These are phyloP conservation scores for Populus hybrid DNA, from an alignment of 441 rosid species.

Conservation along the genomic window DNA sequence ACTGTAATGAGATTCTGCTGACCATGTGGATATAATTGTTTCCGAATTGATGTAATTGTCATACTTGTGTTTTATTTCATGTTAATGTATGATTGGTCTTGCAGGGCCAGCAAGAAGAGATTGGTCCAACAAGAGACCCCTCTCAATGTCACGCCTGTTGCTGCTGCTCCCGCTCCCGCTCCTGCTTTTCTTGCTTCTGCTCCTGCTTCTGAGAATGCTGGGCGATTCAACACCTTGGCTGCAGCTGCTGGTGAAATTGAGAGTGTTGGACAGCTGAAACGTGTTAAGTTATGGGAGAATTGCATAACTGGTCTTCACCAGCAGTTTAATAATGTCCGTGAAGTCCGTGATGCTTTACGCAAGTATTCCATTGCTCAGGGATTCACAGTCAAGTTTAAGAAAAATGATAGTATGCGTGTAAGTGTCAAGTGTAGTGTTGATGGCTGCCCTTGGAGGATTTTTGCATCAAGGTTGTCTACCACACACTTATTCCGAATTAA, in stretches of 20 bases:
- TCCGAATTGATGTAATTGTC: not conserved
- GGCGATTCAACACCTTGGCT: not conserved
- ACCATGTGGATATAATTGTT: conserved; percentile 11
- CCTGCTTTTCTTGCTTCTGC: conserved; percentile 12
- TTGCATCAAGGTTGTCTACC: conserved; percentile 44
- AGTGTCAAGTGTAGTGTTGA: conserved; percentile 44
- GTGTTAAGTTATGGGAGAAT: conserved; percentile 33
- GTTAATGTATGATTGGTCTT: conserved; percentile 11
- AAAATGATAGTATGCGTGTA: conserved; percentile 44
- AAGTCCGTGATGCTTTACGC: conserved; percentile 50
- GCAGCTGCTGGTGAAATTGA: not conserved
- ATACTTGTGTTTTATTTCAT: not conserved
- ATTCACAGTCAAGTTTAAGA: conserved; percentile 41
- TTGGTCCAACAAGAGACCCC: conserved; percentile 18
- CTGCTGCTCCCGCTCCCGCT: conserved; percentile 12
- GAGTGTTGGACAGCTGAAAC: conserved; percentile 23
- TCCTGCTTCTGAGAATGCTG: conserved; percentile 22
- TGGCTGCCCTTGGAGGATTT: conserved; percentile 54
- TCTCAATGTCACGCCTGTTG: conserved; percentile 6
- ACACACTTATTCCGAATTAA: too few relatives aligned
- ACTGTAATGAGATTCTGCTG: conserved; percentile 8
- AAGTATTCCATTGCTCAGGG: conserved; percentile 48
- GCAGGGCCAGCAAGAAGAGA: conserved; percentile 30
- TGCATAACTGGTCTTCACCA: conserved; percentile 51
- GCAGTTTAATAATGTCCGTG: conserved; percentile 46